Evolutionary conservation across 2,329 filamentous ascomycete species (phyloP), one percentile per base, ranked within the genome.

Genomic region (Fulvia fulva): DNA sequence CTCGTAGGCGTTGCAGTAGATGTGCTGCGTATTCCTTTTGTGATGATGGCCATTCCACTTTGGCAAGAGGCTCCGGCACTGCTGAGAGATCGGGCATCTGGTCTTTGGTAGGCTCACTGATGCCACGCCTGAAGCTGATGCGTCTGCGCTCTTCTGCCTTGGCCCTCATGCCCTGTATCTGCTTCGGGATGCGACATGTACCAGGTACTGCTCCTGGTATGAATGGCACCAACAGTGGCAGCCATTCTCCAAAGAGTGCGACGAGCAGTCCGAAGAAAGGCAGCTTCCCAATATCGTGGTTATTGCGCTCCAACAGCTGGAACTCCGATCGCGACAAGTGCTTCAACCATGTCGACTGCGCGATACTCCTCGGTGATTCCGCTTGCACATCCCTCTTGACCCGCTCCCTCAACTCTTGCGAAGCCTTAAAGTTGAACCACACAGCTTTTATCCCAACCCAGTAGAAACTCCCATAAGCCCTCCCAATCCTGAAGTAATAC

Each of bases 381-480:
- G 26, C 47, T n/a, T 11, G 23, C 23, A 44, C 55, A 25, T 61
- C 57, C 14, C 62, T 55, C 30, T 41, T 57, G 22, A 87, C 71
- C 11, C 81, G 79, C 22, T 77, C 70, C 50, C 83, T 80, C 65
- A 81, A 63, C 5, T 68, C 56, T 6, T 72, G 74, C 0, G 78
- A 72, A 9, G 76, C 68, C 57, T 77, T 75, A 64, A 80, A 78
- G 64, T 96, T 96, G 59, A 78, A 76, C 71, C 85, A 86, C 53
- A 96, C 86, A 67, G 88, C 85, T 70, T 86, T 86, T 30, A 96
- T 75, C 19, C 92, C 93, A 1, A 84, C 81, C 76, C 94, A 96
- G 84, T 97, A 97, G 82, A 97, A 97, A 34, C 75, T 75, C 9
- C 88, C 67, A 74, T 96, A 96, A 53, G 88, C 85, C 71, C 88